phyloP scores from a whole-genome alignment of 2,329 filamentous ascomycete species.

The Harringtonia aguacate region DNA sequence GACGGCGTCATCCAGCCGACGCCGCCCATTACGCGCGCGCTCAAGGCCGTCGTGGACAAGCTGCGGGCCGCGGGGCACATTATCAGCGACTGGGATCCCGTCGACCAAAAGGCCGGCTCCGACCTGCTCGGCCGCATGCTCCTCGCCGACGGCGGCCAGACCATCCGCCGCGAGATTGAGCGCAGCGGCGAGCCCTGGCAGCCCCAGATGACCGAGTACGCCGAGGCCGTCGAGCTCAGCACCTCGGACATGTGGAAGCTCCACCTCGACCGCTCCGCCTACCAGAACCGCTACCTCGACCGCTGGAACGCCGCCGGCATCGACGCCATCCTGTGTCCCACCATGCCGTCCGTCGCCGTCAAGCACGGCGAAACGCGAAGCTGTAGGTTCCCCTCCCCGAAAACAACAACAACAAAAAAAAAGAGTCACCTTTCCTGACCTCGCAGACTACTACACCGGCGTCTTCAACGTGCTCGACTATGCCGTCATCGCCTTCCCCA shows the following conservation, averaged over 20 bases:
- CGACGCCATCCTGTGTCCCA: slow-evolving; percentile 53
- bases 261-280: slow-evolving; percentile 31
- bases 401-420: too few relatives aligned
- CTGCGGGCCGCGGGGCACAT: slow-evolving; percentile 37
- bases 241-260: slow-evolving; percentile 37
- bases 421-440: too few relatives aligned
- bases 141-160: slow-evolving; percentile 31
- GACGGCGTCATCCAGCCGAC: slow-evolving; percentile 56
- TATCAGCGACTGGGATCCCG: slow-evolving; percentile 38
- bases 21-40: slow-evolving; percentile 49
- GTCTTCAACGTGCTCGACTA: slow-evolving; percentile 40
- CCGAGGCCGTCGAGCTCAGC: slow-evolving; percentile 24
- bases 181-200: slow-evolving; percentile 29
- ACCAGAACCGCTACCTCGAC: slow-evolving; percentile 34
- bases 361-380: slow-evolving; percentile 33
- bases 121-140: slow-evolving; percentile 33
- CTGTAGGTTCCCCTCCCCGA: slow-evolving; percentile 26
- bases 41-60: slow-evolving; percentile 31
- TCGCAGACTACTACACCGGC: slow-evolving; percentile 27
- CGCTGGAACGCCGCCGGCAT: slow-evolving; percentile 36
- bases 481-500: slow-evolving; percentile 34
- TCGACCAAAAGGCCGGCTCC: slow-evolving; percentile 27
- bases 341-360: slow-evolving; percentile 31
- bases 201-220: slow-evolving; percentile 24
- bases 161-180: slow-evolving; percentile 11